These are phyloP conservation scores for Xylariaceae sp. DNA, from an alignment of 2,329 filamentous ascomycete species.

Conservation along the genomic window DNA sequence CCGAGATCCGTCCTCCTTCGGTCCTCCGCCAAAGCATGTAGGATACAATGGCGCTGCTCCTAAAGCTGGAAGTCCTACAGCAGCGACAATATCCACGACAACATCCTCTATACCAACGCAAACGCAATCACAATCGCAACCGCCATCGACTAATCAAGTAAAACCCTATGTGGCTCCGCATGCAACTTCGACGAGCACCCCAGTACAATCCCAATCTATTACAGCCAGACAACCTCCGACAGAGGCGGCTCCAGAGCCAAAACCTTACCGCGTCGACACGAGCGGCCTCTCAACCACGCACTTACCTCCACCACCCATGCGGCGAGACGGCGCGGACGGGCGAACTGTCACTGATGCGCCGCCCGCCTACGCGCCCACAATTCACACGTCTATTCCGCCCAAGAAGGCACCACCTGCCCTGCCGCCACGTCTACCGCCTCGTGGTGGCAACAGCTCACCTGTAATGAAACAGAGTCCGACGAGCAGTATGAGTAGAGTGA, in stretches of 20 bases:
- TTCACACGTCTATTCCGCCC: constrained; percentile 24
- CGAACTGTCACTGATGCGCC: background rate
- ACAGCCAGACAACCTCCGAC: constrained; percentile 13
- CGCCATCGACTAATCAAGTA: too few species aligned
- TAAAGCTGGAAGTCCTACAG: constrained; percentile 1
- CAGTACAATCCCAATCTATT: constrained; percentile 27
- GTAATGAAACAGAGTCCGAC: too few species aligned
- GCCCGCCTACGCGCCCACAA: constrained; percentile 9
- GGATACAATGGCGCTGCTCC: constrained; percentile 8
- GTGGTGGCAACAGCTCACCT: constrained; percentile 24
- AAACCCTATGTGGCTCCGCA: constrained; percentile 12
- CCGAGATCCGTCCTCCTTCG: constrained; percentile 73
- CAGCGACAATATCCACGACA: background rate
- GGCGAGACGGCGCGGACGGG: constrained; percentile 35
- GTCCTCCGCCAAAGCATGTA: constrained; percentile 69
- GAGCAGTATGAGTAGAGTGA: too few species aligned
- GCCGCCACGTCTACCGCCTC: constrained; percentile 68
- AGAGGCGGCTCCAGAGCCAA: constrained; percentile 42
- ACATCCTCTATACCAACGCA: background rate
- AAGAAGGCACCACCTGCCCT: constrained; percentile 43
- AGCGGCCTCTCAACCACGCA: constrained; percentile 66
- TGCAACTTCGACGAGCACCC: too few species aligned
- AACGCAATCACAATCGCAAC: background rate
- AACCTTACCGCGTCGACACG: constrained; percentile 61
- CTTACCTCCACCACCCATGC: constrained; percentile 66